These are phyloP conservation scores for Candida vartiovaarae DNA, from an alignment of 805 yeast genomes.

Conservation along the genomic window DNA sequence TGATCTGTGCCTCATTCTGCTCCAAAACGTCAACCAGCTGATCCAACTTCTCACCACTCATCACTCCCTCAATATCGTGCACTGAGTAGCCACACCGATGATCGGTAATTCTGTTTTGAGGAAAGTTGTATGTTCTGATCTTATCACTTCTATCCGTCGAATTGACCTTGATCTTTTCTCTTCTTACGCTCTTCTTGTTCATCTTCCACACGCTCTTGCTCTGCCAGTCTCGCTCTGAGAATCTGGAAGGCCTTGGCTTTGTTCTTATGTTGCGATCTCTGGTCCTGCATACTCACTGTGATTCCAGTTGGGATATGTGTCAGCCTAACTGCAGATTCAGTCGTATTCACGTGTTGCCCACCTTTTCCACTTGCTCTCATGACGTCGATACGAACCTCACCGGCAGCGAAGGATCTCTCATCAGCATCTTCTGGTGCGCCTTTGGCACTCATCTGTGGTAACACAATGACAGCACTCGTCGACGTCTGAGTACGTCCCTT, in stretches of 20 bases:
- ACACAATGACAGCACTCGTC: constrained; percentile 90
- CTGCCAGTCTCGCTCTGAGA: constrained; percentile 78
- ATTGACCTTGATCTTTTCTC: constrained; percentile 81
- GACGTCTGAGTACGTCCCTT: constrained; percentile 95
- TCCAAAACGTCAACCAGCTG: constrained; percentile 48
- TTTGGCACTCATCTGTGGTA: constrained; percentile 68
- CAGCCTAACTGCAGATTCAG: constrained; percentile 92
- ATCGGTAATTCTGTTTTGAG: constrained; percentile 90
- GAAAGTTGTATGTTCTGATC: constrained; percentile 87
- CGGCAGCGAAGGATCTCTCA: constrained; percentile 72
- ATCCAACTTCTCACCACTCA: constrained; percentile 54
- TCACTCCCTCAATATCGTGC: constrained; percentile 65
- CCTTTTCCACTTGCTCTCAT: constrained; percentile 98
- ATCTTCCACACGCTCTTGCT: constrained; percentile 58
- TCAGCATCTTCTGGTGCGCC: constrained; percentile 40
- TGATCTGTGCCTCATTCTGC: constrained; percentile 36
- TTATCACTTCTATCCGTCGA: constrained; percentile 90
- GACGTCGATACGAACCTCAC: constrained; percentile 89
- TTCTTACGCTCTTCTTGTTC: constrained; percentile 57
- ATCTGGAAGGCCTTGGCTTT: constrained; percentile 88
- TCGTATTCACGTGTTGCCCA: constrained; percentile 96
- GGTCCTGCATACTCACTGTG: constrained; percentile 87
- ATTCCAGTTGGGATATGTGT: constrained; percentile 91
- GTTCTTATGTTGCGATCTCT: constrained; percentile 88
- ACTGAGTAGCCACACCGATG: constrained; percentile 80